Evolutionary conservation across 441 rosid species (phyloP).

Genomic region (Populus hybrid): DNA sequence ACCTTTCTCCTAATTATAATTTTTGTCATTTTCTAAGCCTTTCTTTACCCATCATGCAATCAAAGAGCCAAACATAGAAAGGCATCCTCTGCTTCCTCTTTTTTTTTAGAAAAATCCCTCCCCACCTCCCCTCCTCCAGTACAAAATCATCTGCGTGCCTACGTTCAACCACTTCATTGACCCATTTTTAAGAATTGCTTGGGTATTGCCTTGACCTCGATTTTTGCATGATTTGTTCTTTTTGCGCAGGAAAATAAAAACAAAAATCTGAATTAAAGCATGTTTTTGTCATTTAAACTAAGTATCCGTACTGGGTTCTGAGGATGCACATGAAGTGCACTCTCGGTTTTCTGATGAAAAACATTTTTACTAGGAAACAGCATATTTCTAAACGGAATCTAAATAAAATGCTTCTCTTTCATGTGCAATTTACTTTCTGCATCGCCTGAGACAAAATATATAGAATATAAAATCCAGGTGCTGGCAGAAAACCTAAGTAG

Average conservation of each 20-base stretch:
- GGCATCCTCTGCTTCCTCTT: not conserved
- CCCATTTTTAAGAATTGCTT: not conserved
- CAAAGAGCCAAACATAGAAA: constrained; percentile 4
- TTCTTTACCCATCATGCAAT: not conserved
- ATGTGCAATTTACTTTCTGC: too few species aligned
- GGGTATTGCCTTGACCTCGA: not conserved
- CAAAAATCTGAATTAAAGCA: not conserved
- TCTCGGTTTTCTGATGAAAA: too few species aligned
- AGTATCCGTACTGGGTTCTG: too few species aligned
- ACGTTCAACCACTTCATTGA: not conserved
- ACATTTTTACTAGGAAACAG: not conserved
- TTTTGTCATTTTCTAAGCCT: not conserved
- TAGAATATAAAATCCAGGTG: too few species aligned
- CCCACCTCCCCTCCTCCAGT: not conserved
- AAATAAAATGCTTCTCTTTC: too few species aligned
- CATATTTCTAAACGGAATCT: not conserved
- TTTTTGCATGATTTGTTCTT: not conserved
- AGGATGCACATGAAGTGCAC: too few species aligned
- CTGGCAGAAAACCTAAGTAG: too few species aligned
- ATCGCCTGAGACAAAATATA: too few species aligned
- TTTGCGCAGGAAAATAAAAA: not conserved
- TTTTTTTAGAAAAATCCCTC: too few species aligned
- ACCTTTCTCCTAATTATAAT: not conserved
- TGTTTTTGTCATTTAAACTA: not conserved
- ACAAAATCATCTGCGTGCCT: not conserved